Evolutionary conservation across 2,329 filamentous ascomycete species (phyloP).

Genomic region (Arthroderma sp.): DNA sequence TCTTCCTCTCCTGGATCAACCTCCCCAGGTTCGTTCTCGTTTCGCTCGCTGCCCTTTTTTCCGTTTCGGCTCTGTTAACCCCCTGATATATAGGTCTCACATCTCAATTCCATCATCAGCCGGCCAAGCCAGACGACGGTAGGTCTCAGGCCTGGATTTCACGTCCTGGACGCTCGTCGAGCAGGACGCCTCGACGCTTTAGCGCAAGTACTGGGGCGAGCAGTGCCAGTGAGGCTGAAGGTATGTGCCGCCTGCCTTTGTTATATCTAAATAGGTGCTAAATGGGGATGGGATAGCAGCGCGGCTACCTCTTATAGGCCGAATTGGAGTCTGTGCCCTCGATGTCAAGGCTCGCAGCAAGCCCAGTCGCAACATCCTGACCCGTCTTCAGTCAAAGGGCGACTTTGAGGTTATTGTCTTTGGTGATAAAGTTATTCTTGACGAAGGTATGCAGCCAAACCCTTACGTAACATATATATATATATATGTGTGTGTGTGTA

Average conservation of each 20-base stretch:
- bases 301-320: conserved; percentile 38
- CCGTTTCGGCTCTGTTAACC: neutral
- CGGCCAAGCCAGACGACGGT: neutral
- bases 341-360: conserved; percentile 96
- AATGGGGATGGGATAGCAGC: conserved; percentile 12
- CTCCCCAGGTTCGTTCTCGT: conserved; percentile 8
- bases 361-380: conserved; percentile 90
- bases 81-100: neutral
- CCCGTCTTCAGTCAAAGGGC: conserved; percentile 73
- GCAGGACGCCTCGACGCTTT: conserved; percentile 59
- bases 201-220: conserved; percentile 73
- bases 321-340: conserved; percentile 86
- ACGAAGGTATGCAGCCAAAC: conserved; percentile 52
- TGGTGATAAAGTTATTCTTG: conserved; percentile 95
- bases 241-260: conserved; percentile 19
- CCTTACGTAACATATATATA: neutral
- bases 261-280: neutral
- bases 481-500: no score
- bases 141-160: conserved; percentile 13
- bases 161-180: conserved; percentile 45
- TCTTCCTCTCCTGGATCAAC: conserved; percentile 3
- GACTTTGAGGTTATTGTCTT: conserved; percentile 98
- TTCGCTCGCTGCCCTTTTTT: neutral
- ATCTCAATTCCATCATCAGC: neutral
- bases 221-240: conserved; percentile 57